A percentile compares a stretch with the other conserved stretches of the same genome.
These are phyloP conservation scores for Sugiyamaella sp. DNA, from an alignment of 1,139 yeast genomes.

Conservation along the genomic window DNA sequence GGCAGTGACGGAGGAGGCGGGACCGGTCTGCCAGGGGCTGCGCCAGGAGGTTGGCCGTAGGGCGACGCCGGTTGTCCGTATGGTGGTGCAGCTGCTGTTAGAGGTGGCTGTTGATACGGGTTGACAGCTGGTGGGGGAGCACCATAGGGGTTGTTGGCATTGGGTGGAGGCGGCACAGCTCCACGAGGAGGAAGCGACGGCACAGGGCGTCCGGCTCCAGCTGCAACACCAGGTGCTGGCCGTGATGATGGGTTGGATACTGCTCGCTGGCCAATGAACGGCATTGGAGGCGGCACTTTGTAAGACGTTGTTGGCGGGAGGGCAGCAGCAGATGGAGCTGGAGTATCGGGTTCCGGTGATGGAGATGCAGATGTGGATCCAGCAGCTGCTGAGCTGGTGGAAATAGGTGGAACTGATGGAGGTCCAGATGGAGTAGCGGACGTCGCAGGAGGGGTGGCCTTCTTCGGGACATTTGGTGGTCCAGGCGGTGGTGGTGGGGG, in stretches of 20 bases:
- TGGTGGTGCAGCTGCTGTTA: slow-evolving; percentile 44
- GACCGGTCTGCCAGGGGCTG: slow-evolving; percentile 34
- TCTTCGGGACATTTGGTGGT: slow-evolving; percentile 30
- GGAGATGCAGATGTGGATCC: slow-evolving; percentile 26
- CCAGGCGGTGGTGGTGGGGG: slow-evolving; percentile 52
- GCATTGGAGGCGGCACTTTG: slow-evolving; percentile 41
- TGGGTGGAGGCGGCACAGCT: slow-evolving; percentile 33
- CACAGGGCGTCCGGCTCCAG: slow-evolving; percentile 26
- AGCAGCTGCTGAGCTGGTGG: slow-evolving; percentile 29
- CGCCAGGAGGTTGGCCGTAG: slow-evolving; percentile 39
- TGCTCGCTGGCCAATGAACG: slow-evolving; percentile 37
- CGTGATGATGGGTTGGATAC: slow-evolving; percentile 22
- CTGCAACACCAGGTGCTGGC: slow-evolving; percentile 31
- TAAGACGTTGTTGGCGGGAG: slow-evolving; percentile 47
- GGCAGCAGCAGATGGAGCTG: slow-evolving; percentile 36
- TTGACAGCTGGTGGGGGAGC: slow-evolving; percentile 19
- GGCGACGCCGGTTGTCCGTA: slow-evolving; percentile 40
- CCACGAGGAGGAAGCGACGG: slow-evolving; percentile 31
- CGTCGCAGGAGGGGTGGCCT: slow-evolving; percentile 38
- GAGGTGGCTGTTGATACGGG: slow-evolving; percentile 29
- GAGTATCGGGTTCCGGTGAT: slow-evolving; percentile 28
- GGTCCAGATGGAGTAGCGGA: slow-evolving; percentile 30
- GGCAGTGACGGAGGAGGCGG: slow-evolving; percentile 30
- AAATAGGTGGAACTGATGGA: slow-evolving; percentile 26
- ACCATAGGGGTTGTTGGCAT: slow-evolving; percentile 23